phyloP scores from a whole-genome alignment of 805 yeast species.

The Zygosaccharomyces pseudorouxii region DNA sequence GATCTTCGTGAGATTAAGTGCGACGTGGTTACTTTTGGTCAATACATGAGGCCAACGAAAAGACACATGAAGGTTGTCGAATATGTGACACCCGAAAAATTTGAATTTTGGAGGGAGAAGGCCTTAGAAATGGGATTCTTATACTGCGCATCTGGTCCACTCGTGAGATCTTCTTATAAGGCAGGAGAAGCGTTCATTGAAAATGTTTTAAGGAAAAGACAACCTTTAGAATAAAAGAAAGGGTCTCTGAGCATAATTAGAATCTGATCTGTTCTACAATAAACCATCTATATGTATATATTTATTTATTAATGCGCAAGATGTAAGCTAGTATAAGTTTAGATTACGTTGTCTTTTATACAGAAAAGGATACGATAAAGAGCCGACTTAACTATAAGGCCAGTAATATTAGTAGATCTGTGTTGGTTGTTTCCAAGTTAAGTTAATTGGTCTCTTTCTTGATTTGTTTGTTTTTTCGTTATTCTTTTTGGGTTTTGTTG shows the following conservation, averaged over 20 bases:
- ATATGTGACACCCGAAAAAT: conserved; percentile 88
- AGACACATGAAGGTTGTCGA: conserved; percentile 98
- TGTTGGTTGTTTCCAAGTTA: too few species aligned
- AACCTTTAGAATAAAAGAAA: conserved; percentile 6
- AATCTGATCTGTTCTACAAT: background rate
- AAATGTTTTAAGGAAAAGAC: conserved; percentile 78
- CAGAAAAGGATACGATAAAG: background rate
- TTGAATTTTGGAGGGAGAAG: conserved; percentile 83
- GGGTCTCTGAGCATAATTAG: background rate
- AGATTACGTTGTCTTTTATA: background rate
- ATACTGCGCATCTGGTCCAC: conserved; percentile 95
- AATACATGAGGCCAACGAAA: conserved; percentile 98
- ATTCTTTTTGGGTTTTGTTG: too few species aligned
- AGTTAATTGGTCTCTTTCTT: too few species aligned
- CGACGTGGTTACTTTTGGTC: conserved; percentile 97
- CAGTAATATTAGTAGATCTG: background rate
- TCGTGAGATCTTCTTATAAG: conserved; percentile 93
- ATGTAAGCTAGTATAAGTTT: background rate
- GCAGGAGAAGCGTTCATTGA: conserved; percentile 98
- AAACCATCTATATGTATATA: background rate
- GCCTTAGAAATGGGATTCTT: conserved; percentile 89
- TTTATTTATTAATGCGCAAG: background rate
- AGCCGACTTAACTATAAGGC: background rate
- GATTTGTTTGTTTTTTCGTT: too few species aligned
- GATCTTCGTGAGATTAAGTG: conserved; percentile 74